phyloP scores from a whole-genome alignment of 2,329 filamentous ascomycete species.

The Penicillium corylophilum region DNA sequence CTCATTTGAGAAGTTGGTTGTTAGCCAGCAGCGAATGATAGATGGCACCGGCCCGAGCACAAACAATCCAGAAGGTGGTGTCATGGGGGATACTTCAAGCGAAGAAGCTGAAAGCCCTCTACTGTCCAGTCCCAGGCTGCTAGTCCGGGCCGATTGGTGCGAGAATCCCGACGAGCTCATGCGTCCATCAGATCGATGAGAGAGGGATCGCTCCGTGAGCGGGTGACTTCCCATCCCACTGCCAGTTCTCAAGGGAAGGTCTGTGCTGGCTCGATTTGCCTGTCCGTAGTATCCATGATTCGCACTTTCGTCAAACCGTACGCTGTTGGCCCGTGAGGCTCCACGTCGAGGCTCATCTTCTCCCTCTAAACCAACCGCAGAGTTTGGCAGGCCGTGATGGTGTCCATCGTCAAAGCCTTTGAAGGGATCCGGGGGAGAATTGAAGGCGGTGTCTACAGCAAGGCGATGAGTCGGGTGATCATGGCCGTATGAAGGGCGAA shows the following conservation, averaged over 20 bases:
- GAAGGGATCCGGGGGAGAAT: conserved; percentile 80
- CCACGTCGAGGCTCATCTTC: conserved; percentile 85
- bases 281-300: conserved; percentile 89
- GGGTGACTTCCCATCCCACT: conserved; percentile 76
- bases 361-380: conserved; percentile 75
- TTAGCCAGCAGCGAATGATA: conserved; percentile 95
- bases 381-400: conserved; percentile 70
- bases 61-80: conserved; percentile 79
- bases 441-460: conserved; percentile 69
- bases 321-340: conserved; percentile 90
- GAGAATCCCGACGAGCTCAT: conserved; percentile 91
- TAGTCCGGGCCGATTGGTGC: conserved; percentile 73
- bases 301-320: conserved; percentile 94
- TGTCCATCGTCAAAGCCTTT: conserved; percentile 84
- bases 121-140: conserved; percentile 77
- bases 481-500: conserved; percentile 29
- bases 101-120: conserved; percentile 63
- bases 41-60: conserved; percentile 85
- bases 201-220: conserved; percentile 86
- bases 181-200: conserved; percentile 92
- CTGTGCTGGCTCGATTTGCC: conserved; percentile 75
- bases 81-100: conserved; percentile 68
- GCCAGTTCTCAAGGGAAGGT: conserved; percentile 74
- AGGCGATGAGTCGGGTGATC: background rate
- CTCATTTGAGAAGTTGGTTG: conserved; percentile 83